Evolutionary conservation across 768 basidiomycete species (phyloP), one percentile per base, ranked within the genome.

Genomic region (Cyclocybe cylindracea): DNA sequence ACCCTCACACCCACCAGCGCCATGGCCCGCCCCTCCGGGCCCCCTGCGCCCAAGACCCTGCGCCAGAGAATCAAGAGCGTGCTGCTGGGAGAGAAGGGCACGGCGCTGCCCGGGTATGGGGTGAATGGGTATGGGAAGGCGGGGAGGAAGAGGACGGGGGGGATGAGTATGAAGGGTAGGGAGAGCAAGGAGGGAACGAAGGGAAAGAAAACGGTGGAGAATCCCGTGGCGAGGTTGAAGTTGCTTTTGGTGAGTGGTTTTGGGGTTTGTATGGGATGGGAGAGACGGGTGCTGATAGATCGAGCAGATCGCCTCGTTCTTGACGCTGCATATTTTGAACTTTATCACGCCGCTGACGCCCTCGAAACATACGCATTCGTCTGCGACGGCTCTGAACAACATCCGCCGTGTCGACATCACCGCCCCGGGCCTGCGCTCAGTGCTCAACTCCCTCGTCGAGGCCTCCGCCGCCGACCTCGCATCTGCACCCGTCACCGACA

Each of bases 321-420:
- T 96, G 57, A 85, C 85, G 0, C 73, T 99, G 2, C 97, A 99
- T 60, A 83, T 94, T 48, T 80, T 97, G 55, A 98, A 98, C 75
- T 82, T 98, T 52, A 89, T 87, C 67, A 90, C 95, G 0, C 94
- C 97, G 0, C 82, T 99, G 44, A 88, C 94, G 0, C 83, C 59
- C 66, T 82, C 51, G 58, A 83, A 68, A 59, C 78, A 58, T 70
- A 43, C 48, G n/a, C 50, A 57, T 13, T 46, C 60, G 18, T 45
- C 62, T 3, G 14, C 57, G 11, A 59, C 61, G 29, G 58, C 57
- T 7, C 59, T 58, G 40, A 63, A 74, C 70, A 58, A 63, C 52
- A 57, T 70, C 6, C 77, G 78, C 50, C 85, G 82, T 55, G 86
- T 94, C 18, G 91, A 95, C 61, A 79, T 91, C 39, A 79, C 84